A percentile compares a stretch with the other conserved stretches of the same genome.
Conservation (phyloP, 306 rosid genomes). For the Albizia julibrissin region DNA sequence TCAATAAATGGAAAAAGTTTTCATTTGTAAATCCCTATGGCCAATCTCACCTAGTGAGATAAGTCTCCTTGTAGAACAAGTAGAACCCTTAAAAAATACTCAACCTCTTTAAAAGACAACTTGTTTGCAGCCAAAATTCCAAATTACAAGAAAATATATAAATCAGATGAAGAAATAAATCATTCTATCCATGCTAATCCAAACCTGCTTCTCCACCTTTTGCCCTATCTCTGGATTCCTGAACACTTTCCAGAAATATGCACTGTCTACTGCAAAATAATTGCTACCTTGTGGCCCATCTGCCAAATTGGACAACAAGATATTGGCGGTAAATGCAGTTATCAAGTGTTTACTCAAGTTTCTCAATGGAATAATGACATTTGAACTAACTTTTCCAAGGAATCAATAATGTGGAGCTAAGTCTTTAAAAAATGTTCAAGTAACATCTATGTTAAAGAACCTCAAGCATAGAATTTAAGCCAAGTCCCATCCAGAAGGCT, state of each 20-base stretch:
- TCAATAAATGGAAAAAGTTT: background rate
- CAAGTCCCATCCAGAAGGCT: background rate
- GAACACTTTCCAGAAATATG: background rate
- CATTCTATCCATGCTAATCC: background rate
- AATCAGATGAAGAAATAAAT: background rate
- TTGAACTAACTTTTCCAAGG: background rate
- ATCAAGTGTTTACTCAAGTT: background rate
- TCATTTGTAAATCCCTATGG: background rate
- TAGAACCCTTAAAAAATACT: background rate
- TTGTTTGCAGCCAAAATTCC: background rate
- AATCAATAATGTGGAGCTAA: background rate
- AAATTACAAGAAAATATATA: background rate
- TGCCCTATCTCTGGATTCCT: background rate
- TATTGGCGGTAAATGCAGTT: too few relatives aligned
- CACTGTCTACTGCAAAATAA: background rate
- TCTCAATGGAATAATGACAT: background rate
- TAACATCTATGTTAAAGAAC: background rate
- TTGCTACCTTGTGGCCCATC: background rate
- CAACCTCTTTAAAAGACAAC: background rate
- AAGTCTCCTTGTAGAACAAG: background rate
- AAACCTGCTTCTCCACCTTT: background rate
- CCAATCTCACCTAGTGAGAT: too few relatives aligned
- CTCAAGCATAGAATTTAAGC: background rate
- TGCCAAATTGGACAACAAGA: background rate
- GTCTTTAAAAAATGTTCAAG: background rate